Evolutionary conservation across 2,329 filamentous ascomycete species (phyloP), one percentile per base, ranked within the genome.

Genomic region (Penicillium freii): DNA sequence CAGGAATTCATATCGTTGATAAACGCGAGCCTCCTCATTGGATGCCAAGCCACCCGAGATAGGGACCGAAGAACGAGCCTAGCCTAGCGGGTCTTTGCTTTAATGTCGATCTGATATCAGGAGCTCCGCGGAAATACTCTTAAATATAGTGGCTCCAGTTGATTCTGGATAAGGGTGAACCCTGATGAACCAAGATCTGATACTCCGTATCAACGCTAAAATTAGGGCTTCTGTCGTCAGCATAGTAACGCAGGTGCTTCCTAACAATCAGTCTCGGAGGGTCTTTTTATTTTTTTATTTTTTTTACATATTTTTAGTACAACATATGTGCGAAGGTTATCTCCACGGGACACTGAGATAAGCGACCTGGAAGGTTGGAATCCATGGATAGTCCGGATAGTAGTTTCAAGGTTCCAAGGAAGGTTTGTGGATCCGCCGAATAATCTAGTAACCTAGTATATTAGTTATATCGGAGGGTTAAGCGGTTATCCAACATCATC

Each of bases 21-120:
- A 68, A 67, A 60, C 61, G n/a, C 25, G 21, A 19, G 57, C 40
- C 27, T 33, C 60, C 59, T 64, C 52, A 69, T 69, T 69, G 67
- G 67, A 58, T 45, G 46, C 36, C 19, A 19, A 34, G 19, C 17
- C 9, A 34, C 11, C 38, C 4, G 53, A 56, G 62, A 66, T 62
- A 66, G 63, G 47, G 29, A 61, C 31, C 23, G 43, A 54, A 40
- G 25, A 25, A 23, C 15, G 23, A 50, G 15, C 36, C 51, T 51
- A 21, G 42, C 50, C 34, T 10, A 1, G 57, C 58, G 54, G 57
- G 50, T 58, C 54, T 33, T 11, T 13, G 19, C 4, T 17, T 42
- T 53, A 36, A 21, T 19, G 42, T 56, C 43, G 44, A 56, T 62
- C 49, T 52, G 17, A 57, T 10, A 31, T 4, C 10, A 33, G 31